These are phyloP conservation scores for Acanthamoeba royreba DNA, from an alignment of 208 protist species.

Conservation along the genomic window DNA sequence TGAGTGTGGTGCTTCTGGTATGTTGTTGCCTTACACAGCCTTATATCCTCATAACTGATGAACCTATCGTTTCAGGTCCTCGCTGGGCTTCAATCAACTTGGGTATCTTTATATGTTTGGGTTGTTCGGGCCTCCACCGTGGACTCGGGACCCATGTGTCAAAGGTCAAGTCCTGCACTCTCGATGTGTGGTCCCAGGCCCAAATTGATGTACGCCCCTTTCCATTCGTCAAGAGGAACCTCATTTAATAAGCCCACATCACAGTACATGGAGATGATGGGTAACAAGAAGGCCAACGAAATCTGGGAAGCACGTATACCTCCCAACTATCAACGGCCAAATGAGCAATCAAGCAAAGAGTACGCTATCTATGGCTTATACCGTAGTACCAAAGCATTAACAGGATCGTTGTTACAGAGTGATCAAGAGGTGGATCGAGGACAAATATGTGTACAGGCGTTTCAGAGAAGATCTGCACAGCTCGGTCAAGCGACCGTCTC, in stretches of 20 bases:
- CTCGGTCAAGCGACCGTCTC: not conserved
- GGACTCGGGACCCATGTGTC: constrained; percentile 70
- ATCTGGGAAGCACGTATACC: constrained; percentile 38
- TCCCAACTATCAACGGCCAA: not conserved
- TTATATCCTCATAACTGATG: too few relatives aligned
- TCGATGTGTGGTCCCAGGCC: constrained; percentile 51
- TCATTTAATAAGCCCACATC: not conserved
- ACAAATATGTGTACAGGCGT: not conserved
- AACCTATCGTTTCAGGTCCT: too few relatives aligned
- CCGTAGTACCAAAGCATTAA: not conserved
- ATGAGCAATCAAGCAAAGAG: not conserved
- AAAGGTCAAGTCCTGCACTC: constrained; percentile 66
- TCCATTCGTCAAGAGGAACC: too few relatives aligned
- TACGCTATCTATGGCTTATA: too few relatives aligned
- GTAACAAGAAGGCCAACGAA: constrained; percentile 57
- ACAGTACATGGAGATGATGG: constrained; percentile 49
- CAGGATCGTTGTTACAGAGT: not conserved
- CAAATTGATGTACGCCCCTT: constrained; percentile 39
- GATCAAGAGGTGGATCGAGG: not conserved
- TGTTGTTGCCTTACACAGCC: too few relatives aligned
- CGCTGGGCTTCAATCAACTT: constrained; percentile 76
- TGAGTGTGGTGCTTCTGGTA: constrained; percentile 55
- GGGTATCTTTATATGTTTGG: constrained; percentile 78
- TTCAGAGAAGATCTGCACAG: not conserved
- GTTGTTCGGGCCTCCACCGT: constrained; percentile 76